phyloP scores from a whole-genome alignment of 129 eudicot species.

The sunflower (Helianthus annuus) region DNA sequence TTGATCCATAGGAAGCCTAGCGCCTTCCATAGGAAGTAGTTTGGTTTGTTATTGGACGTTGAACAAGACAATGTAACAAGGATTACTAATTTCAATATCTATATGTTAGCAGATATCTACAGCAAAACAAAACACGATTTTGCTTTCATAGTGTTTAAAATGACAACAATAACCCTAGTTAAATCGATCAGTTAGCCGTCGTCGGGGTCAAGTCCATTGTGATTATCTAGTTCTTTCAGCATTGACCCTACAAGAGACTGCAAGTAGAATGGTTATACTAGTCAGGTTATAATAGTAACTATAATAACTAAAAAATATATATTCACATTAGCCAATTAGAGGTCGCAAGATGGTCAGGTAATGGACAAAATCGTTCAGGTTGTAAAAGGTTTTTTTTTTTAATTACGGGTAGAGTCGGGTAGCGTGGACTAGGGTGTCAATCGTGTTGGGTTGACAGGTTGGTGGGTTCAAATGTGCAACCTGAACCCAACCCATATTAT shows the following conservation, averaged over 20 bases:
- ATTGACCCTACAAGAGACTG: slow-evolving; percentile 66
- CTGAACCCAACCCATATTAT: too few species aligned
- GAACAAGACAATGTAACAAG: background rate
- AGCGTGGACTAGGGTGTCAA: background rate
- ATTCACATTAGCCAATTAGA: background rate
- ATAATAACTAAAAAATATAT: too few species aligned
- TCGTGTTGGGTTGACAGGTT: too few species aligned
- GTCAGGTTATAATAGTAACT: slow-evolving; percentile 4
- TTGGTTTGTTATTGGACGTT: too few species aligned
- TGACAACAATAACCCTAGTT: slow-evolving; percentile 24
- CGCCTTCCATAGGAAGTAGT: too few species aligned
- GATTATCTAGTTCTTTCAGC: slow-evolving; percentile 43
- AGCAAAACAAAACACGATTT: slow-evolving; percentile 22
- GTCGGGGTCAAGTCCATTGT: slow-evolving; percentile 38
- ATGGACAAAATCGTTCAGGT: background rate
- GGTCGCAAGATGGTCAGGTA: background rate
- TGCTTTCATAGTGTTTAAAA: slow-evolving; percentile 19
- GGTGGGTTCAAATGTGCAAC: too few species aligned
- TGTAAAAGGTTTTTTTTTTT: background rate
- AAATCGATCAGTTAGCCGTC: slow-evolving; percentile 15
- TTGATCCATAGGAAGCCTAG: too few species aligned
- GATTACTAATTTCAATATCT: slow-evolving; percentile 2
- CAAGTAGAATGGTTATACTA: slow-evolving; percentile 17
- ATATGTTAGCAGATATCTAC: slow-evolving; percentile 28
- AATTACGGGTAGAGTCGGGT: background rate